Conservation (phyloP, 2,329 filamentous ascomycete genomes). For the Alternaria brassicae region DNA sequence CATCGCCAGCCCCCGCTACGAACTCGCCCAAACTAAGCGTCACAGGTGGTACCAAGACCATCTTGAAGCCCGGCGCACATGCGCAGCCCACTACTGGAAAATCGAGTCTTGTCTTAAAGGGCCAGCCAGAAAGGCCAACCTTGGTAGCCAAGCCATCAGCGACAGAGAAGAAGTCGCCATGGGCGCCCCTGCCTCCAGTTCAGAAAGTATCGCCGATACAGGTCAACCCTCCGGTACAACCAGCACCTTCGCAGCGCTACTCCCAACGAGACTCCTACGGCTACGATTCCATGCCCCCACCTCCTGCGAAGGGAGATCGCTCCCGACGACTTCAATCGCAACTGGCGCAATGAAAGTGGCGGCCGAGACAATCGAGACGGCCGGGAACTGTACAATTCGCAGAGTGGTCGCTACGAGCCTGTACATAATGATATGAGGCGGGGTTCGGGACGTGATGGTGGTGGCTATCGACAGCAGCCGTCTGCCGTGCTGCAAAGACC, state of each 20-base stretch:
- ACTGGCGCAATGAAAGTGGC: constrained; percentile 76
- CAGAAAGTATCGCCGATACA: constrained; percentile 77
- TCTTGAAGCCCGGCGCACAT: constrained; percentile 57
- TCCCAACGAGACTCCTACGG: constrained; percentile 64
- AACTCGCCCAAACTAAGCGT: constrained; percentile 48
- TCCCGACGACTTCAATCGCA: constrained; percentile 89
- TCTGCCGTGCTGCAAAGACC: constrained; percentile 80
- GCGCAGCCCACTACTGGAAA: constrained; percentile 47
- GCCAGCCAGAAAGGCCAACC: constrained; percentile 72
- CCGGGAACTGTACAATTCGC: constrained; percentile 87
- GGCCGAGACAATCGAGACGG: constrained; percentile 64
- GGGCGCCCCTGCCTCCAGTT: constrained; percentile 85
- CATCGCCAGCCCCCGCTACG: constrained; percentile 26
- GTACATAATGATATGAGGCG: constrained; percentile 74
- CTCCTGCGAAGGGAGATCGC: constrained; percentile 79
- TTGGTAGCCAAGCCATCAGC: constrained; percentile 75
- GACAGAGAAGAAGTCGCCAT: constrained; percentile 84
- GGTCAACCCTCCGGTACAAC: constrained; percentile 61
- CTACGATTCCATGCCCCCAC: constrained; percentile 62
- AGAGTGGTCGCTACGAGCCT: constrained; percentile 91
- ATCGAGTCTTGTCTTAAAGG: constrained; percentile 69
- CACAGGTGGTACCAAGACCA: constrained; percentile 54
- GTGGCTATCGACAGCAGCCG: constrained; percentile 76
- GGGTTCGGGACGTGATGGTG: constrained; percentile 67
- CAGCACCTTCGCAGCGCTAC: constrained; percentile 57